Base-by-base conservation (phyloP, 2,329 filamentous ascomycete genomes). In the Tolypocladium tropicale region DNA sequence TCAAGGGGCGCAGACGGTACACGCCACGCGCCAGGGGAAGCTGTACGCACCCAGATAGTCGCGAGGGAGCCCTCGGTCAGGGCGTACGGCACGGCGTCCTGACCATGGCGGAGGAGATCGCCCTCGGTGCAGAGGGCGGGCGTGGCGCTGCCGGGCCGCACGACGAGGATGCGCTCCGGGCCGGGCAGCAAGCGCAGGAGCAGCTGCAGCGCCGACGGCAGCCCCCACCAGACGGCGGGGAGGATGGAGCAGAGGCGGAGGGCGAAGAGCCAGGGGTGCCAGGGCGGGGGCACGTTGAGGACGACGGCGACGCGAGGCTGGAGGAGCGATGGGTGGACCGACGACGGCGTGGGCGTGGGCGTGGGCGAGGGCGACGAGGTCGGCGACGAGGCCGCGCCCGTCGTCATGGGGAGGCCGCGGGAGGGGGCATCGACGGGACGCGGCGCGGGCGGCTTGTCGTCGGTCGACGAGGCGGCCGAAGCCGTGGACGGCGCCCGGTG, bases 281-380 rank as follows among this genome's bases (percentile, higher is more conserved):
- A 93, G 59, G 78, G 78, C 59, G 78, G 78, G 55, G 86, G 84
- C 18, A 94, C 82, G 53, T 89, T 88, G 51, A 93, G 79, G 34
- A 90, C 81, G 63, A 91, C 87, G 60, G 89, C 89, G 56, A 93
- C 83, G 56, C 88, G 87, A 14, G 89, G 89, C 65, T 91, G 88
- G 48, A 90, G 77, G 54, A 85, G 74, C 18, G 80, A 71, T 25
- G 68, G 66, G 33, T 65, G 66, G 16, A 67, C 61, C 53, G 62
- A 43, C 11, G 58, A 32, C 18, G 60, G 33, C 30, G 43, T 11
- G 6, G 21, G 55, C 16, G 51, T 30, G 37, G 58, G 51, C 25
- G 55, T 33, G 21, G 39, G 46, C 41, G 16, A 30, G 28, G 57
- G n/a, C 18, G 52, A n/a, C 14, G 51, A 6, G 21, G 37, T 34